Evolutionary conservation across 495 filamentous ascomycete genomes (phyloP), one percentile per base, ranked within the genome.

Genomic region (Tuber microsphaerosporum): DNA sequence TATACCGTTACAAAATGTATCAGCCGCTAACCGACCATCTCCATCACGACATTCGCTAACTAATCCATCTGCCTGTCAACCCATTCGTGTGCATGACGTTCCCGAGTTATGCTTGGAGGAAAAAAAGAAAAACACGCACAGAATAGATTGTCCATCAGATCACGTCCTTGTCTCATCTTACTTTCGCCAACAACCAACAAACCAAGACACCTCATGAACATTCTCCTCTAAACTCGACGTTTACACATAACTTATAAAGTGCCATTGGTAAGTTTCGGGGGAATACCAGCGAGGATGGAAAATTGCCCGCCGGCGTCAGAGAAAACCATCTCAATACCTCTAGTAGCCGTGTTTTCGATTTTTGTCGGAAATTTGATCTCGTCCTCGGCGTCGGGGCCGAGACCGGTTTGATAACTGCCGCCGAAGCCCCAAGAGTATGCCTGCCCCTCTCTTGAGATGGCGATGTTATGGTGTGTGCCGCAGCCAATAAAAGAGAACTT

Each of bases 351-450:
- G 82, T 90, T 90, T 72, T 91, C 87, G 72, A 94, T 89, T 34
- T 86, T 80, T 1, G 87, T 91, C 0, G 91, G 89, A 19, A 82
- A 73, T 72, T 86, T 82, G 41, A 93, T 84, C 56, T 65, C 56
- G 76, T 91, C 89, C 26, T 89, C 88, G 3, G 83, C 84, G 20
- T 74, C 65, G 7, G 86, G 87, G 16, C 89, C 89, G 72, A 86
- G 88, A 9, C 91, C 91, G n/a, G 89, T 90, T 84, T 92, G 90
- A 81, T 89, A 91, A 75, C 87, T 88, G 68, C 83, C 85, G 37
- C 86, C 88, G 84, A 92, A 92, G 2, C 92, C 92, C 91, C 91
- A 93, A 46, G 86, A 86, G 82, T 88, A 92, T 9, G 89, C 90
- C 69, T 86, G 85, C 17, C 91, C 91, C 34, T 82, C 81, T 65